Conservation (phyloP, 2,329 filamentous ascomycete genomes). For the Hirsutella rhossiliensis region DNA sequence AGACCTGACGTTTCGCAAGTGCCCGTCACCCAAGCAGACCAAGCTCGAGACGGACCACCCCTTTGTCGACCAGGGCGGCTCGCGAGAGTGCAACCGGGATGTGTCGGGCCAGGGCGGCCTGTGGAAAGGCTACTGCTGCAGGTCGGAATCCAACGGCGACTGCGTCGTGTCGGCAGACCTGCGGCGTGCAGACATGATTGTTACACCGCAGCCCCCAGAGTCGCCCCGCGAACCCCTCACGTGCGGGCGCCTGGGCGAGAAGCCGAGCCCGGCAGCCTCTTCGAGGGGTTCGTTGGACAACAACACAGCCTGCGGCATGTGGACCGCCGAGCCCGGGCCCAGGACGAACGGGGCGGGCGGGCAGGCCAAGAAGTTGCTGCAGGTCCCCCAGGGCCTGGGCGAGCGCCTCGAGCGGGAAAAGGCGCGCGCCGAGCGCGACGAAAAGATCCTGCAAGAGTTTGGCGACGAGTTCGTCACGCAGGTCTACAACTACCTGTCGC, state of each 20-base stretch:
- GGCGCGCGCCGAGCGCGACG: slow-evolving; percentile 35
- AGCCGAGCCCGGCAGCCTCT: slow-evolving; percentile 20
- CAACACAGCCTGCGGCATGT: slow-evolving; percentile 6
- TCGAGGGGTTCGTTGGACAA: slow-evolving; percentile 7
- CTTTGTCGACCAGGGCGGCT: slow-evolving; percentile 33
- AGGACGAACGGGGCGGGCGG: too few relatives aligned
- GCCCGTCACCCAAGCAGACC: slow-evolving; percentile 71
- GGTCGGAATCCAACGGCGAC: slow-evolving; percentile 21
- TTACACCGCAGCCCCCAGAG: slow-evolving; percentile 32
- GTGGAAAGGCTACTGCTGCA: slow-evolving; percentile 64
- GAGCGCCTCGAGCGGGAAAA: slow-evolving; percentile 38
- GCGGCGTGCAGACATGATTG: slow-evolving; percentile 35
- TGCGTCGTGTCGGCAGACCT: slow-evolving; percentile 29
- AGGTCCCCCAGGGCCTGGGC: slow-evolving; percentile 38
- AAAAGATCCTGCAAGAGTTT: slow-evolving; percentile 55
- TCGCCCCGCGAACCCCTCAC: slow-evolving; percentile 30
- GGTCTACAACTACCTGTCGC: slow-evolving; percentile 91
- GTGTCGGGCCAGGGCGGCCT: slow-evolving; percentile 50
- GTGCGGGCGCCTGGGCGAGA: slow-evolving; percentile 22
- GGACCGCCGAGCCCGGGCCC: slow-evolving; percentile 8
- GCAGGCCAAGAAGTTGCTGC: slow-evolving; percentile 27
- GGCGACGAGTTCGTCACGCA: slow-evolving; percentile 80
- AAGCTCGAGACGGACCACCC: slow-evolving; percentile 70
- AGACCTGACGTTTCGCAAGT: slow-evolving; percentile 70
- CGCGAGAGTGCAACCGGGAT: slow-evolving; percentile 39